Evolutionary conservation across 169 alveolate species (phyloP), one percentile per base, ranked within the genome.

Genomic region (Cryptosporidium sp.): DNA sequence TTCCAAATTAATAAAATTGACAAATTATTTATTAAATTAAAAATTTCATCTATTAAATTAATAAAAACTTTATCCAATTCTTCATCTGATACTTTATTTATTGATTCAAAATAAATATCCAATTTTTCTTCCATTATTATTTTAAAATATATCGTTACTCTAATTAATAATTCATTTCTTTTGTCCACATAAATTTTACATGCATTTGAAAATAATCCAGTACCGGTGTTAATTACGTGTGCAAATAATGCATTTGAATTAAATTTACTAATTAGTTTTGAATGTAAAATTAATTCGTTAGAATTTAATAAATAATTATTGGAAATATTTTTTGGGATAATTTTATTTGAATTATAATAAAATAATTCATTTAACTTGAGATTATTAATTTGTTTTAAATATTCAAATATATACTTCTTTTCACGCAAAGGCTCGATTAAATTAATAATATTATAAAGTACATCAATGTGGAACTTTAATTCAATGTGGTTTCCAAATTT

Each of bases 171-270:
- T 2, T 33, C 71, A 65, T 65, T 65, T 37, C 16, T 33, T 12
- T 65, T 29, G 29, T 65, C 71, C 71, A 65, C 50, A 65, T 65
- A 10, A 65, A 65, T 31, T 65, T 65, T 37, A 16, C 50, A 31
- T 65, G 33, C 18, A 65, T 65, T 33, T 31, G 33, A 33, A 12
- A 41, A 41, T n/a, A 37, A 65, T 65, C 31, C 21, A 65, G 29
- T 65, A 65, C 71, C 71, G 71, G 50, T 37, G 23, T 65, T 33
- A 26, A 26, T 12, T 33, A 39, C 10, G 71, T 65, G 71, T 29
- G 33, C 26, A 65, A 65, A 65, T 6, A 65, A 35, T 1, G 21
- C 23, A 65, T 65, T 65, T 16, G 50, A 35, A 29, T 65, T 65
- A 65, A 65, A 65, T 18, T 37, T 37, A 35, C 23, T 6, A 12